Evolutionary conservation across 495 filamentous ascomycete species (phyloP), one percentile per base, ranked within the genome.

Genomic region (Penicillium atrosanguineum): DNA sequence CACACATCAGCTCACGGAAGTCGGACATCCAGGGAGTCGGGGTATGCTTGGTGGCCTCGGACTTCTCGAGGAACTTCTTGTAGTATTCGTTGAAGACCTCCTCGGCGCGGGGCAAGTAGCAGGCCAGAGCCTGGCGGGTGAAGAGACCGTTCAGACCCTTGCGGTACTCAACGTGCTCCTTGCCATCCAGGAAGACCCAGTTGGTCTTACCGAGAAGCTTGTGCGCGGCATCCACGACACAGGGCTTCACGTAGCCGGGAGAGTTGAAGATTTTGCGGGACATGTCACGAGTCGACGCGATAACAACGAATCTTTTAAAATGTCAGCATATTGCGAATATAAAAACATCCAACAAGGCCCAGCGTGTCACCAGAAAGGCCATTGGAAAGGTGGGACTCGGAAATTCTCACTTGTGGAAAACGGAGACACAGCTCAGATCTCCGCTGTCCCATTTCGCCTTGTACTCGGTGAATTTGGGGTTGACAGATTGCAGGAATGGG

Each of bases 171-270:
- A 96, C 90, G 64, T 98, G 94, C 42, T 84, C 86, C 71, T 90
- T 93, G 56, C 94, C 94, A 68, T 97, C 94, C 63, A 98, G 76
- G 77, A 98, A 98, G 7, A 98, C 94, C 92, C 92, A 98, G 76
- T 97, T 97, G 57, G 81, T 85, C 52, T 86, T 83, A 36, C 94
- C 89, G 53, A 98, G 86, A 43, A 98, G 86, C 76, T 97, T 97
- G 77, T 91, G 86, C 39, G 94, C 95, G 42, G 86, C 84, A 74
- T 97, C 95, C 53, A 98, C 94, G 44, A 98, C 91, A 70, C 94
- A 97, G 28, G 94, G 94, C 76, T 96, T 96, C 59, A 96, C 94
- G 62, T 86, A 97, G 42, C 71, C 61, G 16, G 94, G 94, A 52
- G 91, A 93, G 75, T 97, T 97, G 84, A 98, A 92, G 61, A 97